Conservation (phyloP, 2,329 filamentous ascomycete species). For the Hypocreales sp. region DNA sequence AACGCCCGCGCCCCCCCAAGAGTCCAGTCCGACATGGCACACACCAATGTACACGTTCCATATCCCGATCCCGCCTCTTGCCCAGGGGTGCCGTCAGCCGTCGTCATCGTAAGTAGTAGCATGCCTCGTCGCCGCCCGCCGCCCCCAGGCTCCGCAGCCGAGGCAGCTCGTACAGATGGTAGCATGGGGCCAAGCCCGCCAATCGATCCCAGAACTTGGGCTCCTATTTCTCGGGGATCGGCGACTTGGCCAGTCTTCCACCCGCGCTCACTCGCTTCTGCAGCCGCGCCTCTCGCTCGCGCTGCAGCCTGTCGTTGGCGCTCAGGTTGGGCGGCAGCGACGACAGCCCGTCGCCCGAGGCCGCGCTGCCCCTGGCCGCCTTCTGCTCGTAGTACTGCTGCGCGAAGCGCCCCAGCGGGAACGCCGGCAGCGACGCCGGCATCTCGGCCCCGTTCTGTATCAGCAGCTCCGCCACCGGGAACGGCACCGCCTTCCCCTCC, state of each 20-base stretch:
- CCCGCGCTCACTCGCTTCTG: slow-evolving; percentile 71
- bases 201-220: slow-evolving; percentile 22
- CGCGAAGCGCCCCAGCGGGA: slow-evolving; percentile 69
- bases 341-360: slow-evolving; percentile 41
- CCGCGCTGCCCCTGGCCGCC: slow-evolving; percentile 28
- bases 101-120: slow-evolving; percentile 4
- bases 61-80: slow-evolving; percentile 2
- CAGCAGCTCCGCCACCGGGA: slow-evolving; percentile 80
- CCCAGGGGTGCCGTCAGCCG: slow-evolving; percentile 1
- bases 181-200: slow-evolving; percentile 20
- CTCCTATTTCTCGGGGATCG: slow-evolving; percentile 46
- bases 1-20: no score
- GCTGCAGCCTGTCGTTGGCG: slow-evolving; percentile 33
- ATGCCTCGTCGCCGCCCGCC: slow-evolving; percentile 4
- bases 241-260: slow-evolving; percentile 51
- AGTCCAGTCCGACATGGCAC: no score
- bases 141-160: slow-evolving; percentile 9
- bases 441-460: slow-evolving; percentile 90
- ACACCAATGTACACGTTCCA: no score
- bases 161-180: slow-evolving; percentile 16
- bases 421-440: slow-evolving; percentile 57
- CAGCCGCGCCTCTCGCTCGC: slow-evolving; percentile 51
- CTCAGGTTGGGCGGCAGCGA: slow-evolving; percentile 37
- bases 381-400: slow-evolving; percentile 77
- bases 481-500: slow-evolving; percentile 45